phyloP scores from a whole-genome alignment of 495 filamentous ascomycete species.

The Platismatia glauca region DNA sequence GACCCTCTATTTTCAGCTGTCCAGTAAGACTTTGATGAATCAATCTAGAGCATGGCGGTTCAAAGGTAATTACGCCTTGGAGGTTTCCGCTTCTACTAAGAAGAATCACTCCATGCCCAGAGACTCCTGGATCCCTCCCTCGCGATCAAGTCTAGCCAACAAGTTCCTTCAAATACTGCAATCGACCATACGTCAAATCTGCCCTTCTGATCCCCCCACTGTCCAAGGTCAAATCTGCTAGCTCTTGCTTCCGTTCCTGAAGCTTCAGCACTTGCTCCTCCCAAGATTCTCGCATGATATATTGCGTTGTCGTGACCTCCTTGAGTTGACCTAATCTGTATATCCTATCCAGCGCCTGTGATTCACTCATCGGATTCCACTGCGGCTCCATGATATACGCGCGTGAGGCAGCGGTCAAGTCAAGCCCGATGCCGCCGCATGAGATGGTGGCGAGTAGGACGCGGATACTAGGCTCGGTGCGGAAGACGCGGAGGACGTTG shows the following conservation, averaged over 20 bases:
- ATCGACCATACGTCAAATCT: constrained; percentile 1
- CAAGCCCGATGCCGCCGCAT: constrained; percentile 70
- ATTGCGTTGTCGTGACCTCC: constrained; percentile 22
- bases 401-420: constrained; percentile 24
- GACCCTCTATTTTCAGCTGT: too few relatives aligned
- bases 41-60: too few relatives aligned
- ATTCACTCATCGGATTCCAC: constrained; percentile 29
- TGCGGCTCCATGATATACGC: constrained; percentile 26
- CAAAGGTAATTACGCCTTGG: too few relatives aligned
- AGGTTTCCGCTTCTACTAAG: too few relatives aligned
- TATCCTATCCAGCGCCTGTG: constrained; percentile 25
- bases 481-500: constrained; percentile 62
- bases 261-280: constrained; percentile 19
- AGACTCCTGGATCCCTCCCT: too few relatives aligned
- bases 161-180: constrained; percentile 14
- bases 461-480: constrained; percentile 56
- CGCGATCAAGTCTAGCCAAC: constrained; percentile 2
- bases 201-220: constrained; percentile 3
- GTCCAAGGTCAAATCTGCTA: constrained; percentile 12
- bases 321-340: constrained; percentile 27
- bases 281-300: constrained; percentile 21
- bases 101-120: too few relatives aligned
- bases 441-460: constrained; percentile 84
- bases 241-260: constrained; percentile 8
- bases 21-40: too few relatives aligned